phyloP scores from a whole-genome alignment of 441 rosid species.

The Gossypium davidsonii region DNA sequence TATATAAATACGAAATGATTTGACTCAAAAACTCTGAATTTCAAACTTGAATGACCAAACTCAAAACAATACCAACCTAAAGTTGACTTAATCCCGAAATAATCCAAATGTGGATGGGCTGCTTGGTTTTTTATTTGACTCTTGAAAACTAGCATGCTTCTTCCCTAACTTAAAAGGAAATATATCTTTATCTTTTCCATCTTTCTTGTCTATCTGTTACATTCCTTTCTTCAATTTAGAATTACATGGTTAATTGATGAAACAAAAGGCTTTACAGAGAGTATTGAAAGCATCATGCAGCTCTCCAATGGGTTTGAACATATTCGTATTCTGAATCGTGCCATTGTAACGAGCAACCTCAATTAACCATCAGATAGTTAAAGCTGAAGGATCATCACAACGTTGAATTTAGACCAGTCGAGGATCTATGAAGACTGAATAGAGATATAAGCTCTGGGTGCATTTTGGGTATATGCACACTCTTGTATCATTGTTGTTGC shows the following conservation, averaged over 20 bases:
- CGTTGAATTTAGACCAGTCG: neutral
- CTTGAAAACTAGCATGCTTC: neutral
- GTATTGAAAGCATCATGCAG: neutral
- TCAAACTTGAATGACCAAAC: too few relatives aligned
- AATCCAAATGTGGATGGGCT: neutral
- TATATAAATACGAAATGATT: too few relatives aligned
- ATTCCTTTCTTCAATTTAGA: neutral
- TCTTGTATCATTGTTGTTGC: constrained; percentile 26
- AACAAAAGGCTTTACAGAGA: neutral
- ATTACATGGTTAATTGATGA: neutral
- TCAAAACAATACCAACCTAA: too few relatives aligned
- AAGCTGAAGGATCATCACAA: neutral
- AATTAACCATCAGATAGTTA: neutral
- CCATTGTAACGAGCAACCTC: neutral
- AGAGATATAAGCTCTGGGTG: neutral
- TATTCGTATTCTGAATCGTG: neutral
- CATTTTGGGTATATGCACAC: neutral
- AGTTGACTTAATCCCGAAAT: too few relatives aligned
- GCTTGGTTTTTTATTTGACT: neutral
- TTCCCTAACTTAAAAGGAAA: neutral
- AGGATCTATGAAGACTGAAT: neutral
- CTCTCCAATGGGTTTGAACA: neutral
- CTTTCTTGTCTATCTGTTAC: neutral
- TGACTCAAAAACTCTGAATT: too few relatives aligned
- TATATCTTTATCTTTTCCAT: neutral